Percentiles rank a stretch among this genome's conserved stretches.
These are phyloP conservation scores for Aureobasidium leucospermi DNA, from an alignment of 2,329 filamentous ascomycete species.

Conservation along the genomic window DNA sequence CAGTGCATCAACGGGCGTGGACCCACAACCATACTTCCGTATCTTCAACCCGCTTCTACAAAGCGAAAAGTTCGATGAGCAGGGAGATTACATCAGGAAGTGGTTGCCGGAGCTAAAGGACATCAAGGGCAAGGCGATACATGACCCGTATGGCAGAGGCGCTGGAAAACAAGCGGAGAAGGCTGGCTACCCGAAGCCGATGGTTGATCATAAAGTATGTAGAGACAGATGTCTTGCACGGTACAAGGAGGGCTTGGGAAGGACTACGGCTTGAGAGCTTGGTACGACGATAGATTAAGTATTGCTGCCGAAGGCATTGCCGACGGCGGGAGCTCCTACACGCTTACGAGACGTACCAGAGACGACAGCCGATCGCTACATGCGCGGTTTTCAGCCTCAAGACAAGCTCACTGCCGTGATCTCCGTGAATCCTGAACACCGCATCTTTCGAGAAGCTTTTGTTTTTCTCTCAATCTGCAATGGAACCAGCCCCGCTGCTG, in stretches of 20 bases:
- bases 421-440: not conserved
- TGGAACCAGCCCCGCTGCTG: not conserved
- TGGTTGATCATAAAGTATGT: conserved; percentile 66
- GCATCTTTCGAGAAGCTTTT: not conserved
- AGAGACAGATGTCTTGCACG: conserved; percentile 60
- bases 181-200: conserved; percentile 64
- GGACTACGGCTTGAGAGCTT: conserved; percentile 35
- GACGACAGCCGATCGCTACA: not conserved
- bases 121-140: conserved; percentile 61
- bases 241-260: conserved; percentile 60
- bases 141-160: conserved; percentile 70
- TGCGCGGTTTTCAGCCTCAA: not conserved
- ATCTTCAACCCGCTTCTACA: conserved; percentile 84
- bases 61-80: conserved; percentile 75
- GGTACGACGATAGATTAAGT: not conserved
- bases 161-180: conserved; percentile 52
- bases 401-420: not conserved
- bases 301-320: not conserved
- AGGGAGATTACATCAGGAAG: conserved; percentile 71
- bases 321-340: no score
- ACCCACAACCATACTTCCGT: conserved; percentile 83
- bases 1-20: conserved; percentile 62
- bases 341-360: no score
- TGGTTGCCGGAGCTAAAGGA: conserved; percentile 71
- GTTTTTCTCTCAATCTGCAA: not conserved